Percentiles rank a stretch among this genome's conserved stretches.
Evolutionary conservation across 305 asterid species (phyloP).

Genomic region (Rubia occidens): DNA sequence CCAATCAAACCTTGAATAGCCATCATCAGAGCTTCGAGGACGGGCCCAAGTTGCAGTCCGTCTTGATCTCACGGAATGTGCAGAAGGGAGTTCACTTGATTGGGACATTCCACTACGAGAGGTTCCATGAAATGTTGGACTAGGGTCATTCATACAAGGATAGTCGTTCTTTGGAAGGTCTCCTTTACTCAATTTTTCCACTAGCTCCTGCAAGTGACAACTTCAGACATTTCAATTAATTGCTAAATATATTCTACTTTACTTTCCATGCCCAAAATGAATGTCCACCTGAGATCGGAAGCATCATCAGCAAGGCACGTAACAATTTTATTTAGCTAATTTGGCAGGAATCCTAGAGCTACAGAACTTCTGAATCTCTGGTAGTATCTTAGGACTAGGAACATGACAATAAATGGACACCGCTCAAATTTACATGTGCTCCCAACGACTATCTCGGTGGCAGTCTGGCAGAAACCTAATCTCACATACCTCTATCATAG

Average conservation of each 20-base stretch:
- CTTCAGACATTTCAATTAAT: slow-evolving; percentile 4
- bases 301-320: neutral
- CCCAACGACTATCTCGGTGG: neutral
- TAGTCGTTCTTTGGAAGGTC: slow-evolving; percentile 75
- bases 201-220: slow-evolving; percentile 56
- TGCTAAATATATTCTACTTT: neutral
- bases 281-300: neutral
- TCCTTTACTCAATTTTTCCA: slow-evolving; percentile 74
- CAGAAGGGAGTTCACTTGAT: slow-evolving; percentile 47
- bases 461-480: neutral
- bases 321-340: neutral
- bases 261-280: neutral
- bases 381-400: slow-evolving; percentile 5
- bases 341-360: neutral
- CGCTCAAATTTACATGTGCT: neutral
- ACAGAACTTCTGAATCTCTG: neutral
- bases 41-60: slow-evolving; percentile 96
- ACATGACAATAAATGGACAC: slow-evolving; percentile 17
- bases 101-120: slow-evolving; percentile 45
- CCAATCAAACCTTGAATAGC: slow-evolving; percentile 72
- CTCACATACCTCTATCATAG: slow-evolving; percentile 72
- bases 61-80: slow-evolving; percentile 94
- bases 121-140: slow-evolving; percentile 69
- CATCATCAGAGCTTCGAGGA: slow-evolving; percentile 93
- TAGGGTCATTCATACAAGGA: slow-evolving; percentile 96